phyloP scores from a whole-genome alignment of 192 early-diverging fungal species.

The Thoreauomyces humboldtii region DNA sequence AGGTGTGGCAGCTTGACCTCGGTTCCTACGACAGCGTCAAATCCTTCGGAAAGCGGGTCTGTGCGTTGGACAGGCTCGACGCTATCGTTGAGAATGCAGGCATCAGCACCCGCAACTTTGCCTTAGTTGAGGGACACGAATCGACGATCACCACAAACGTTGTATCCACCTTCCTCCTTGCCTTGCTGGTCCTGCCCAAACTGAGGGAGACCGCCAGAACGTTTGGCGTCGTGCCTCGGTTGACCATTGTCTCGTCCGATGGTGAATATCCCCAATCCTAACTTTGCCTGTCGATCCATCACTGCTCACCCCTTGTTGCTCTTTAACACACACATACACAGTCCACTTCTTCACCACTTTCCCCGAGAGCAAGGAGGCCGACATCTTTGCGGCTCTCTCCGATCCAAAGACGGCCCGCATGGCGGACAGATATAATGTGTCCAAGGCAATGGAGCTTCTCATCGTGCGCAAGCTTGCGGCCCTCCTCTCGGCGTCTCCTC shows the following conservation, averaged over 20 bases:
- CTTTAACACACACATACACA: not conserved
- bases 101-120: not conserved
- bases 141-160: conserved; percentile 4
- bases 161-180: conserved; percentile 13
- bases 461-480: conserved; percentile 9
- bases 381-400: conserved; percentile 15
- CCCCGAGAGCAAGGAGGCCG: not conserved
- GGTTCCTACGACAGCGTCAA: not conserved
- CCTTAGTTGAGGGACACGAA: not conserved
- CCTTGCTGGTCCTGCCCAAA: conserved; percentile 12
- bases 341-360: conserved; percentile 17
- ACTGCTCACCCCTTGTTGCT: no score
- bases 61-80: not conserved
- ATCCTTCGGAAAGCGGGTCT: not conserved
- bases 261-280: no score
- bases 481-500: not conserved
- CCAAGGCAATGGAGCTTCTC: conserved; percentile 16
- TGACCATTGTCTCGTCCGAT: conserved; percentile 16
- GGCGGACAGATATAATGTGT: conserved; percentile 19
- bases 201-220: conserved; percentile 16
- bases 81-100: conserved; percentile 3
- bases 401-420: not conserved
- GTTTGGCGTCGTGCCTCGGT: not conserved
- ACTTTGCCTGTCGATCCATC: no score
- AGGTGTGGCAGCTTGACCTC: conserved; percentile 5